These are phyloP conservation scores for Fusarium multiceps DNA, from an alignment of 2,329 filamentous ascomycete species.

Conservation along the genomic window DNA sequence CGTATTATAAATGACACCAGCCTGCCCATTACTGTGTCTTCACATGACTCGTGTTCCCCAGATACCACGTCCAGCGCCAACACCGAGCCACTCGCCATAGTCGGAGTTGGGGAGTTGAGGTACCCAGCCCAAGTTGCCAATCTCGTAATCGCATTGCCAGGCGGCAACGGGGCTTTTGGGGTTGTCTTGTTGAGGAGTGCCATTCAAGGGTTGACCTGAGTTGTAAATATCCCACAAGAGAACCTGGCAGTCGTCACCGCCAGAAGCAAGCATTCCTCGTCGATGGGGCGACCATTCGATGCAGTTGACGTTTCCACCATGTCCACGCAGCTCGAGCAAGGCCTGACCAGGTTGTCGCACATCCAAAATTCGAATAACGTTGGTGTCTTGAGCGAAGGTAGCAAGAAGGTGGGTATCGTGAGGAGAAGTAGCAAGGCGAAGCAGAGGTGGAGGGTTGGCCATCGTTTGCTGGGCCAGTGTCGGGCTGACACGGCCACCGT, in stretches of 20 bases:
- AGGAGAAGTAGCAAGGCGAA: constrained; percentile 88
- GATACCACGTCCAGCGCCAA: constrained; percentile 81
- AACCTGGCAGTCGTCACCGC: constrained; percentile 91
- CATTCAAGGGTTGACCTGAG: constrained; percentile 60
- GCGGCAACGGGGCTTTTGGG: constrained; percentile 76
- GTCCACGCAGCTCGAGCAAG: constrained; percentile 90
- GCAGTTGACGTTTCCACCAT: constrained; percentile 86
- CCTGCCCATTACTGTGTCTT: constrained; percentile 33
- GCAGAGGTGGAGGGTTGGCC: constrained; percentile 78
- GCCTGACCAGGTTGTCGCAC: constrained; percentile 96
- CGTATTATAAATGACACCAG: constrained; percentile 29
- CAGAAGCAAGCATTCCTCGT: constrained; percentile 88
- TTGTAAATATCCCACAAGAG: constrained; percentile 94
- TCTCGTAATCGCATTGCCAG: constrained; percentile 89
- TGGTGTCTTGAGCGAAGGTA: constrained; percentile 96
- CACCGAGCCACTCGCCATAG: constrained; percentile 84
- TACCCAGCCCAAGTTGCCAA: constrained; percentile 87
- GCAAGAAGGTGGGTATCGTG: constrained; percentile 95
- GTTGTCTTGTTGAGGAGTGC: constrained; percentile 64
- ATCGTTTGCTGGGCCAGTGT: constrained; percentile 82
- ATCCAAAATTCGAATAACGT: constrained; percentile 92
- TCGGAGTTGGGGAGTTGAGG: constrained; percentile 76
- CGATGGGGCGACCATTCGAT: constrained; percentile 95
- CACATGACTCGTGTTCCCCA: constrained; percentile 73
- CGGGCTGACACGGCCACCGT: constrained; percentile 75